phyloP scores from a whole-genome alignment of 192 early-diverging fungal species.

The Physocladia obscura region DNA sequence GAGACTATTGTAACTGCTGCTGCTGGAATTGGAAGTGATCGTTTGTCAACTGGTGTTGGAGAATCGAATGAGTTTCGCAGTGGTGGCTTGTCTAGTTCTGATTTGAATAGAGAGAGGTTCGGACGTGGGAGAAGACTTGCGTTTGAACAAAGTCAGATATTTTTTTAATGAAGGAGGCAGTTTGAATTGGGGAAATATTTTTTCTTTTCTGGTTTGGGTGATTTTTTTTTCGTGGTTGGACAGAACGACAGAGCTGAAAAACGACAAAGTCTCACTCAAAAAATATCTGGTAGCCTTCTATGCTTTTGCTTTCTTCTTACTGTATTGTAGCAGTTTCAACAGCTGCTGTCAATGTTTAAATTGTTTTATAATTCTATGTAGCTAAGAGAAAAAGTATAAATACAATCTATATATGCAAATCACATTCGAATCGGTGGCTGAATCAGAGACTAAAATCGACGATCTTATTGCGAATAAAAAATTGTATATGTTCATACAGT shows the following conservation, averaged over 20 bases:
- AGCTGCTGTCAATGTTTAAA: neutral
- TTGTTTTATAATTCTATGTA: too few species aligned
- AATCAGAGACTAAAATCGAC: too few species aligned
- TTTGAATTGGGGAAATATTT: neutral
- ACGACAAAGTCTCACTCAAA: neutral
- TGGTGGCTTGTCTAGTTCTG: neutral
- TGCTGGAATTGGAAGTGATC: neutral
- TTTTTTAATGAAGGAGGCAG: neutral
- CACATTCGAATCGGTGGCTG: too few species aligned
- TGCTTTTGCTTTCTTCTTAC: neutral
- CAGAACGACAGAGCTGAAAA: neutral
- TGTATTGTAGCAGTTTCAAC: neutral
- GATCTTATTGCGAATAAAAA: too few species aligned
- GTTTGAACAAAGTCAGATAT: conserved; percentile 19
- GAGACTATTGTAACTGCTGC: neutral
- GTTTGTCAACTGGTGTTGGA: too few species aligned
- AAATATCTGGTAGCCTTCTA: neutral
- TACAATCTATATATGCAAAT: too few species aligned
- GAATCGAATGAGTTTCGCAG: neutral
- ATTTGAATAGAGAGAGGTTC: neutral
- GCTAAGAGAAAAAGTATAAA: too few species aligned
- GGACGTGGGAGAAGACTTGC: conserved; percentile 1
- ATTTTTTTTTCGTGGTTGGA: neutral
- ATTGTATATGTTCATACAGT: too few species aligned
- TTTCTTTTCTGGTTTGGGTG: neutral